Base-by-base conservation (phyloP, 495 filamentous ascomycete genomes). In the Chaetomidium leptoderma region DNA sequence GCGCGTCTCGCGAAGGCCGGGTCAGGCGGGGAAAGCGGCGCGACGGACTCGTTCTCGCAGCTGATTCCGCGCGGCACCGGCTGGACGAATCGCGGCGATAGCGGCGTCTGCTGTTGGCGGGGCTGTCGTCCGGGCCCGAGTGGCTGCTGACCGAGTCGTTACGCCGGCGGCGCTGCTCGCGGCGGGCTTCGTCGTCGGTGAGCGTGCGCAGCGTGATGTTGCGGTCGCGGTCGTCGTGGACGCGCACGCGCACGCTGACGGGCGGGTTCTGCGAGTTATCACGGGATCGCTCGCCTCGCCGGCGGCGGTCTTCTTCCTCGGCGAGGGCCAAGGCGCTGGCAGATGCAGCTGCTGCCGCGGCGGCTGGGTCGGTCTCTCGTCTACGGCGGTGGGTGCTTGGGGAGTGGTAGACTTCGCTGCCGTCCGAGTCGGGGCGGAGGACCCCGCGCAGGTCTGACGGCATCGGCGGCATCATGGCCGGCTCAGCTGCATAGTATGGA, bases 181-280 rank as follows among this genome's bases (percentile, higher is more conserved):
- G 66, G 30, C 69, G 85, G 4, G 87, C 86, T 78, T 95, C 91
- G 68, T 90, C 83, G 60, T 92, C 89, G 9, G 86, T 90, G 13
- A 96, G 73, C 27, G 87, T 79, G 23, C 90, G 82, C 21, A 96
- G 78, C 13, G 91, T 95, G 45, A 95, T 85, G 62, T 90, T 32
- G 32, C 85, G 82, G 53, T 88, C 85, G 21, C 70, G 69, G 63
- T 95, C 87, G 51, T 85, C 81, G 71, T 90, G 84, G 68, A 95
- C 78, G 72, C 90, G 90, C 48, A 95, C 83, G 53, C 83, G 87
- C 49, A 90, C 17, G 83, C 81, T 27, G 21, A 23, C 16, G 35
- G 43, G 43, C 13, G n/a, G n/a, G n/a, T n/a, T n/a, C n/a, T 9
- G 13, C 16, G 75, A 70, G 24, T 16, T n/a, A n/a, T n/a, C n/a